These are phyloP conservation scores for Tetratostichococcus sp. DNA, from an alignment of 139 green algal species.

Conservation along the genomic window DNA sequence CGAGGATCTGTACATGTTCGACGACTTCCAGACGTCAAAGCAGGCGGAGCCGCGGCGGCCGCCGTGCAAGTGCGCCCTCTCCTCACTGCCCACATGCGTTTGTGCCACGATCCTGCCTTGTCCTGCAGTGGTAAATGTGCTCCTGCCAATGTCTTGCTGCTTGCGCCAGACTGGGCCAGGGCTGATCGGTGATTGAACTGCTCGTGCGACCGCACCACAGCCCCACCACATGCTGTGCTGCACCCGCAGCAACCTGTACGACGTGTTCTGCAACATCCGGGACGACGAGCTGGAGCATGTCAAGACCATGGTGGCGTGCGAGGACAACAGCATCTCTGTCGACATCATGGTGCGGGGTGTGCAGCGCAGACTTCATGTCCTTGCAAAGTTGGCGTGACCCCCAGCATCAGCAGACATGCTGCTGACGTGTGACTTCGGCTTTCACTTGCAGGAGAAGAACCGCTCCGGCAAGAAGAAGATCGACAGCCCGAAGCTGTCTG, in stretches of 20 bases:
- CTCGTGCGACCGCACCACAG: no score
- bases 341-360: background rate
- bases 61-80: conserved; percentile 38
- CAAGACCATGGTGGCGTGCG: conserved; percentile 88
- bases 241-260: conserved; percentile 71
- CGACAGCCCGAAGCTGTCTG: background rate
- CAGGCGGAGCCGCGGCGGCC: conserved; percentile 20
- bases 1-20: conserved; percentile 81
- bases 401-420: no score
- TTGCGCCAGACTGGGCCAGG: no score
- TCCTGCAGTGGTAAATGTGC: no score
- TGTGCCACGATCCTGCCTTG: no score
- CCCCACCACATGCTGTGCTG: no score
- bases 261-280: conserved; percentile 86
- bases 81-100: no score
- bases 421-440: no score
- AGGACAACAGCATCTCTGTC: conserved; percentile 24
- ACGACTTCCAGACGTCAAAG: conserved; percentile 58
- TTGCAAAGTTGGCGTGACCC: no score
- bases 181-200: no score
- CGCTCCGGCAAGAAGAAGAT: background rate
- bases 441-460: background rate
- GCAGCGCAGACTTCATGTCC: no score
- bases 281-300: conserved; percentile 93
- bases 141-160: no score